These are phyloP conservation scores for Colletotrichum sublineola DNA, from an alignment of 2,329 filamentous ascomycete genomes.

Conservation along the genomic window DNA sequence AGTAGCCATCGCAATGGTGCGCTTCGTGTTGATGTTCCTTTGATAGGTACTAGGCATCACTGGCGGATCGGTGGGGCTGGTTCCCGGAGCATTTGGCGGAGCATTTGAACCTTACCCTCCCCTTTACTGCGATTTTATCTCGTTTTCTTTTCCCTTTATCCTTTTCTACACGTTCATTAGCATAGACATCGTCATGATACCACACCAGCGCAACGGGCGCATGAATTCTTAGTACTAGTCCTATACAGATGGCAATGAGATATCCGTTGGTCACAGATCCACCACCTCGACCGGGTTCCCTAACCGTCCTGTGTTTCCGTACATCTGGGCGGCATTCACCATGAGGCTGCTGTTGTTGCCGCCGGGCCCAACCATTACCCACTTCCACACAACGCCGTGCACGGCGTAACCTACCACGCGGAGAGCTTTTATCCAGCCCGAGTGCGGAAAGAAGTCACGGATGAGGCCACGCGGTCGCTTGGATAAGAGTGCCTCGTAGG, in stretches of 20 bases:
- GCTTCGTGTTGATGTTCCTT: conserved; percentile 34
- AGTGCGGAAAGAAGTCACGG: conserved; percentile 61
- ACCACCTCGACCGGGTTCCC: conserved; percentile 56
- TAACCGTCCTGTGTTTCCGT: conserved; percentile 64
- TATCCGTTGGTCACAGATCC: conserved; percentile 47
- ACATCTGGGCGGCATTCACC: conserved; percentile 70
- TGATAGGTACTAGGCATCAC: conserved; percentile 6
- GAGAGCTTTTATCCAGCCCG: conserved; percentile 61
- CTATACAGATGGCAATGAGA: neutral
- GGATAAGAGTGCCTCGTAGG: conserved; percentile 76
- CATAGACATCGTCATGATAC: conserved; percentile 40
- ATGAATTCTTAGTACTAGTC: conserved; percentile 10
- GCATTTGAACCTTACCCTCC: conserved; percentile 13
- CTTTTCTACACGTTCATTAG: conserved; percentile 40
- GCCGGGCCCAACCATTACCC: conserved; percentile 67
- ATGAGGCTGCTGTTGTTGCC: conserved; percentile 64
- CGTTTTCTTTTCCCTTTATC: neutral
- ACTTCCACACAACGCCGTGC: conserved; percentile 66
- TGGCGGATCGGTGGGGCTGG: conserved; percentile 16
- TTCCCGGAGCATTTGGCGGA: conserved; percentile 36
- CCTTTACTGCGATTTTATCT: neutral
- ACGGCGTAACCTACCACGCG: conserved; percentile 61
- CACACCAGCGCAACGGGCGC: conserved; percentile 43
- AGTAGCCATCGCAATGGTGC: conserved; percentile 16
- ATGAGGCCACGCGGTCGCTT: conserved; percentile 58